Base-by-base conservation (phyloP, 805 yeast genomes). In the Candida endomychidarum region DNA sequence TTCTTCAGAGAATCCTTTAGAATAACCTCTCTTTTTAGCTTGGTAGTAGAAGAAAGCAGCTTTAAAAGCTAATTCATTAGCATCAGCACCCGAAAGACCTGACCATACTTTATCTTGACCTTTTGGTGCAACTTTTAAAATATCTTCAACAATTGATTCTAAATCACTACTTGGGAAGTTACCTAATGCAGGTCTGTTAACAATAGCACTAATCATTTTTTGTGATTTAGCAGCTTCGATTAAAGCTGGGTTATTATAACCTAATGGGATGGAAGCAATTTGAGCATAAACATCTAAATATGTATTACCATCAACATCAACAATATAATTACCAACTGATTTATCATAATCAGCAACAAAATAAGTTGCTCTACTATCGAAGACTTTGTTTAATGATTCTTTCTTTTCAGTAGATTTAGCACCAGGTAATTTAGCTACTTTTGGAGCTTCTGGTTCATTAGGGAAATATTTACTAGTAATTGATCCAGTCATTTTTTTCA, bases 41-140 rank as follows among this genome's bases (percentile, higher is more conserved):
- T 82, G 88, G 63, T 83, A 83, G 73, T 83, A 85, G 69, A 86
- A 78, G 62, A 86, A 86, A 14, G 89, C 89, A 43, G 95, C 95
- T 69, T 86, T 86, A 75, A 81, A 86, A 15, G 95, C 95, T 57
- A 84, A 74, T 65, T 86, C 95, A 60, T 85, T 85, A 53, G 95
- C 95, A 57, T 86, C 95, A 29, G 93, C 86, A 49, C 95, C 95
- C 14, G 89, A 78, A 48, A 86, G 69, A 36, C 85, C 91, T 21
- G 84, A 76, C 90, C 93, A 87, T 41, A 87, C 77, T 52, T 77
- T 69, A 52, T 70, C 74, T 65, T 81, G 83, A 48, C 89, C 90
- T 60, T 77, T 77, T 56, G 95, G 95, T 38, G 95, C 95, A 51
- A 73, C 80, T 46, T 80, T 73, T 49, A 85, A 66, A 41, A 69